Conservation (phyloP, 1,284 basidiomycete species). For the Thecaphora thlaspeos region DNA sequence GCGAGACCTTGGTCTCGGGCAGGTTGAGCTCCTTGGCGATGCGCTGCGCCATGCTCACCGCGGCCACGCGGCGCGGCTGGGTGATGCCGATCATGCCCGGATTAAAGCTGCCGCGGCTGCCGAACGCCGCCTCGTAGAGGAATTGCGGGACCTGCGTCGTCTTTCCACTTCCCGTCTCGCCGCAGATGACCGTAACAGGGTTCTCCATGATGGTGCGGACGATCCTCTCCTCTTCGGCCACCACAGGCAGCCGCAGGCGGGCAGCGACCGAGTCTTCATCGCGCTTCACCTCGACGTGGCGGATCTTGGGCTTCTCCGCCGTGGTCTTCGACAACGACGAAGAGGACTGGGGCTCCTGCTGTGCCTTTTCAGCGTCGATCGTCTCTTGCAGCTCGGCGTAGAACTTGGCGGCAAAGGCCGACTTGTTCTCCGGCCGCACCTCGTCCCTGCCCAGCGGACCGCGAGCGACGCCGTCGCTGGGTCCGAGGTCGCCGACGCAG, state of each 20-base stretch:
- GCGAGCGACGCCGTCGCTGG: conserved; percentile 49
- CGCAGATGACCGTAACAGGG: conserved; percentile 72
- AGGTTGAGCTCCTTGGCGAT: conserved; percentile 85
- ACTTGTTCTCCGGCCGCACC: conserved; percentile 14
- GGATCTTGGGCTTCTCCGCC: conserved; percentile 32
- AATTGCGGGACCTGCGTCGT: conserved; percentile 97
- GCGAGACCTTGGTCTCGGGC: conserved; percentile 76
- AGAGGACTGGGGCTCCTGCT: conserved; percentile 1
- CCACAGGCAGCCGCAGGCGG: conserved; percentile 79
- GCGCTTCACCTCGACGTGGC: conserved; percentile 69
- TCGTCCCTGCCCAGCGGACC: conserved; percentile 52
- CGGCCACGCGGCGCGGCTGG: conserved; percentile 94
- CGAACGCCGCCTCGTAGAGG: conserved; percentile 91
- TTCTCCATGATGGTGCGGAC: conserved; percentile 88
- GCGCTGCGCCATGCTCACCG: conserved; percentile 89
- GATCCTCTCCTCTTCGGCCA: conserved; percentile 89
- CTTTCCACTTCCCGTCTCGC: conserved; percentile 94
- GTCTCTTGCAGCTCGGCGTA: conserved; percentile 30
- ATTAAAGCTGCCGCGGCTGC: conserved; percentile 78
- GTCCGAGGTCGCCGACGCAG: conserved; percentile 49
- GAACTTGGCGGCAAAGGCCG: conserved; percentile 44
- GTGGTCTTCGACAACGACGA: background rate
- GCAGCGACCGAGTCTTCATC: conserved; percentile 74
- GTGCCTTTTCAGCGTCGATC: conserved; percentile 5
- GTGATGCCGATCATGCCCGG: conserved; percentile 98